Percentiles rank a stretch among this genome's conserved stretches.
These are phyloP conservation scores for Trebouxia gelatinosa DNA, from an alignment of 163 green algal genomes.

Conservation along the genomic window DNA sequence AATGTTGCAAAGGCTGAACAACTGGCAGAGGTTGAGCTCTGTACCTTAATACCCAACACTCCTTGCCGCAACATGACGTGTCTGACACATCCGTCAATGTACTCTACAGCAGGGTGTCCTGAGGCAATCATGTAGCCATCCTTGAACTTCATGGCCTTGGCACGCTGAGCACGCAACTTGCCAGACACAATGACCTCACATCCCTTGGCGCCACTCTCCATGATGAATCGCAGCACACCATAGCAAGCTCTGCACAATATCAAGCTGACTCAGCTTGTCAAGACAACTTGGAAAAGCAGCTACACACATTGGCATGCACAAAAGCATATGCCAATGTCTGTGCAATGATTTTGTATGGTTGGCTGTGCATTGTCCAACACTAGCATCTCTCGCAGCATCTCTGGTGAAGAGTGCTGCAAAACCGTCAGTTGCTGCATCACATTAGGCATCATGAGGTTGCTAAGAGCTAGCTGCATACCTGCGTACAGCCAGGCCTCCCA, in stretches of 20 bases:
- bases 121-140: slow-evolving; percentile 99
- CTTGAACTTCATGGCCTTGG: slow-evolving; percentile 99
- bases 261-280: background rate
- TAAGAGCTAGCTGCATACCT: slow-evolving; percentile 57
- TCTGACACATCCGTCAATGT: slow-evolving; percentile 93
- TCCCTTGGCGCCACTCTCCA: slow-evolving; percentile 98
- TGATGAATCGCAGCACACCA: slow-evolving; percentile 99
- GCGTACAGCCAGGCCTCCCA: slow-evolving; percentile 96
- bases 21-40: background rate
- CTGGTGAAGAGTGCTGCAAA: too few species aligned
- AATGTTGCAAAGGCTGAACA: background rate
- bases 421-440: too few species aligned
- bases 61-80: slow-evolving; percentile 98
- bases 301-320: too few species aligned
- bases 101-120: slow-evolving; percentile 85
- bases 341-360: too few species aligned
- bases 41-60: slow-evolving; percentile 96
- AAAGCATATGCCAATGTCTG: too few species aligned
- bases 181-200: slow-evolving; percentile 99
- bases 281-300: background rate
- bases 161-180: slow-evolving; percentile 96
- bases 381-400: too few species aligned
- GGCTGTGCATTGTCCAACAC: too few species aligned
- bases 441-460: too few species aligned
- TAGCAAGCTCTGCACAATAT: slow-evolving; percentile 94